Base-by-base conservation (phyloP, 768 basidiomycete species). In the Mycena metata region DNA sequence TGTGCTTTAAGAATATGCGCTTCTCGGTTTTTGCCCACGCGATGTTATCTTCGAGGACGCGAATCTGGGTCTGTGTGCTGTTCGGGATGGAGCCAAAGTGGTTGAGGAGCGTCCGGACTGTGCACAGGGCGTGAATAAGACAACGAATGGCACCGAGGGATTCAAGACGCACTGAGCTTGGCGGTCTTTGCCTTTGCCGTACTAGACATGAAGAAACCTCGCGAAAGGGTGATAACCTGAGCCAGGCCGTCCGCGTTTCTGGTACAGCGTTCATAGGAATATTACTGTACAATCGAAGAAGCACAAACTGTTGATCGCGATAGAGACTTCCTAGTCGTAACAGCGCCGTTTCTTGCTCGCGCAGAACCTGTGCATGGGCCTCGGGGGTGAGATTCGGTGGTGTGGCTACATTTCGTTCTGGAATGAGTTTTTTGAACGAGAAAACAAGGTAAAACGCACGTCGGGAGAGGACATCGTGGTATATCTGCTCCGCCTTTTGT, bases 161-260 rank as follows among this genome's bases (percentile, higher is more conserved):
- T 13, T 11, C 39, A 11, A 11, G 5, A 75, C 91, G 73, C 69
- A 96, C 96, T 97, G 70, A 98, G 89, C 82, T 97, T 97, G 3
- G 96, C 96, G 0, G 97, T 98, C 80, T 98, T 98, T 1, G 96
- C 96, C 80, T 98, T 98, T 17, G 96, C 96, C 0, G 95, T 94
- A n/a, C 92, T 92, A 0, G 94, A 91, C 88, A 97, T 94, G 83
- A 96, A 90, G 79, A 91, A 96, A 0, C 89, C 85, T 55, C 96
- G 84, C 0, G 94, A 95, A 30, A 91, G 84, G 0, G 90, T 92
- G 62, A 98, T 94, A 42, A 97, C 90, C 61, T 95, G 88, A 12
- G 96, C 94, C 3, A 99, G 85, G 19, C 93, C 93, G 68, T 90
- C 79, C 21, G 94, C 90, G 82, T 98, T 93, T 75, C 96, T 98